Base-by-base conservation (phyloP, 768 basidiomycete species). In the Suillus discolor region DNA sequence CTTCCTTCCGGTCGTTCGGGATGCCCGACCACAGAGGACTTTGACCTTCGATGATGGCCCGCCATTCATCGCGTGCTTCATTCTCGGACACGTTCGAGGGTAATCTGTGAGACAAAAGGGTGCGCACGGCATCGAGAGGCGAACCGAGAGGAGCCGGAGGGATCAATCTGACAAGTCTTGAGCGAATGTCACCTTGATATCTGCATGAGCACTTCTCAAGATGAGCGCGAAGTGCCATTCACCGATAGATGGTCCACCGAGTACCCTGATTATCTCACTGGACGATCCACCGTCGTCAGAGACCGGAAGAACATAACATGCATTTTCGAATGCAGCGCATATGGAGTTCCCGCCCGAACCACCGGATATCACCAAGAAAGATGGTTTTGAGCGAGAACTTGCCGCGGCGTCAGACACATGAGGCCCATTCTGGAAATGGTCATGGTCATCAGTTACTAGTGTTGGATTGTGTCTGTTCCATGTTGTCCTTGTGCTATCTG, bases 211-310 rank as follows among this genome's bases (percentile, higher is more conserved):
- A 57, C 41, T 23, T 38, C 59, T 68, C 67, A 36, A 42, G 67
- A 64, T 23, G 63, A 69, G 66, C 15, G 51, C 16, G 18, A 69
- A 60, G 23, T 23, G 63, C 49, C 59, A 67, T 72, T 65, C 71
- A 91, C 93, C 92, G 71, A 96, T 87, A 41, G 93, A 94, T 25
- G 93, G 92, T 3, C 93, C 93, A 20, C 91, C 92, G 62, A 98
- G 82, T 28, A 96, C 94, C 59, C 96, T 88, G 61, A 96, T 93
- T 62, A 97, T 97, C 81, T 97, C 96, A 69, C 92, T 93, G 3
- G 95, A 97, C 4, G 93, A 95, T 53, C 96, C 96, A 1, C 96
- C 96, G 75, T 98, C 95, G 73, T 98, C 96, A 7, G 94, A 96
- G 39, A 98, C 93, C 6, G 96, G 96, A 41, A 98, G 82, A 31